Evolutionary conservation across 2,329 filamentous ascomycete species (phyloP).

Genomic region (Pseudogymnoascus sp.): DNA sequence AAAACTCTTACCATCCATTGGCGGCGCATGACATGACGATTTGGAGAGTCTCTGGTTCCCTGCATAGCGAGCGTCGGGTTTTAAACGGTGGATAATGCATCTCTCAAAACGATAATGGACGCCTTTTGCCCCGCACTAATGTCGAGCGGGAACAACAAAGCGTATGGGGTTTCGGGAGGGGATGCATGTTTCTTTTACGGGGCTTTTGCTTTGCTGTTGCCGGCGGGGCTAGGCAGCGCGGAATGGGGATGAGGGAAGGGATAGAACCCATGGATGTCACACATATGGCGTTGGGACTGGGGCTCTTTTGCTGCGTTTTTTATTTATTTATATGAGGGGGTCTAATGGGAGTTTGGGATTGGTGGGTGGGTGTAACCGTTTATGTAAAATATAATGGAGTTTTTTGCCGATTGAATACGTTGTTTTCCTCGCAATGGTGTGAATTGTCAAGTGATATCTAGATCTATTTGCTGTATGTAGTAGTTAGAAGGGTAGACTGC

Average conservation of each 20-base stretch:
- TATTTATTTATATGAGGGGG: conserved; percentile 6
- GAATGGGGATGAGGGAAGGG: neutral
- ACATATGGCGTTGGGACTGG: conserved; percentile 8
- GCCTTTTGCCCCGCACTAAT: conserved; percentile 7
- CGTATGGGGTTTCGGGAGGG: conserved; percentile 4
- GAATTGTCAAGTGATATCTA: neutral
- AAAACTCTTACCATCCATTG: conserved; percentile 6
- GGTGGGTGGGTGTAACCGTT: conserved; percentile 6
- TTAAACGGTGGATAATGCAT: conserved; percentile 4
- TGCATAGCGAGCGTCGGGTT: conserved; percentile 8
- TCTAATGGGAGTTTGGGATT: conserved; percentile 5
- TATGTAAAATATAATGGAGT: conserved; percentile 10
- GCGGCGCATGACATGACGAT: conserved; percentile 6
- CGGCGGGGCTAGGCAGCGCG: neutral
- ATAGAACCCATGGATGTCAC: conserved; percentile 8
- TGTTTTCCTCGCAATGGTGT: neutral
- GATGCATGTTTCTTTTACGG: neutral
- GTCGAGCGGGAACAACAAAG: neutral
- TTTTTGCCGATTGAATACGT: conserved; percentile 7
- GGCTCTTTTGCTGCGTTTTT: neutral
- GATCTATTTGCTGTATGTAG: neutral
- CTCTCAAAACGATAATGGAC: conserved; percentile 7
- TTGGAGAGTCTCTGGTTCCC: conserved; percentile 7
- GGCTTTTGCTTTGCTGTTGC: conserved; percentile 3
- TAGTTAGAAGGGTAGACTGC: neutral